Evolutionary conservation across 1,284 basidiomycete species (phyloP), one percentile per base, ranked within the genome.

Genomic region (Ceratobasidium sp.): DNA sequence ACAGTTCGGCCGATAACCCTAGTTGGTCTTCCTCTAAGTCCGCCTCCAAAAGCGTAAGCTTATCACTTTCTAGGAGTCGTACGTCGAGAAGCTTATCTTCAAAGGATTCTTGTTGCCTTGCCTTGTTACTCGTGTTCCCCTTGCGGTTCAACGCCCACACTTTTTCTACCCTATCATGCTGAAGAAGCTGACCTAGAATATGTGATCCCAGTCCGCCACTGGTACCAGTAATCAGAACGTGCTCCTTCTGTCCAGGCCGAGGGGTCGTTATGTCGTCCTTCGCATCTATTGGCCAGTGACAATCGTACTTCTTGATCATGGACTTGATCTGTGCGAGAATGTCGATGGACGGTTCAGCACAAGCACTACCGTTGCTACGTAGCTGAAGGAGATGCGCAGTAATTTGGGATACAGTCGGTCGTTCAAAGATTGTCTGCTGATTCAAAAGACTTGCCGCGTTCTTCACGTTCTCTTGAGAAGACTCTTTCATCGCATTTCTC

Each of bases 161-260:
- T 38, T 43, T 32, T 17, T 34, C 31, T n/a, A 72, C 70, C n/a
- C 22, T 32, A 12, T 38, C 42, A 12, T 53, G 43, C 25, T 29
- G 67, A 1, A 78, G 67, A 2, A 79, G 67, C 31, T 73, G 69
- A 0, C 73, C 74, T 4, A 80, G 73, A 7, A 79, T 56, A 38
- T 74, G 68, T 0, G 75, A 75, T 1, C 79, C 79, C 2, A 80
- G 71, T 45, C 74, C 76, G 1, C 79, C 78, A 29, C 78, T 79
- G 5, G 76, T 77, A 1, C 79, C 79, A 3, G 78, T 80, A 35
- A 80, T 50, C 1, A 80, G 55, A 3, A 79, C 72, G 2, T 74
- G 73, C 15, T 78, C 73, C n/a, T n/a, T n/a, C n/a, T n/a, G n/a
- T n/a, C n/a, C n/a, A n/a, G n/a, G n/a, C n/a, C n/a, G n/a, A n/a